Evolutionary conservation across 2,329 filamentous ascomycete genomes (phyloP).

Genomic region (Clonostachys solani): DNA sequence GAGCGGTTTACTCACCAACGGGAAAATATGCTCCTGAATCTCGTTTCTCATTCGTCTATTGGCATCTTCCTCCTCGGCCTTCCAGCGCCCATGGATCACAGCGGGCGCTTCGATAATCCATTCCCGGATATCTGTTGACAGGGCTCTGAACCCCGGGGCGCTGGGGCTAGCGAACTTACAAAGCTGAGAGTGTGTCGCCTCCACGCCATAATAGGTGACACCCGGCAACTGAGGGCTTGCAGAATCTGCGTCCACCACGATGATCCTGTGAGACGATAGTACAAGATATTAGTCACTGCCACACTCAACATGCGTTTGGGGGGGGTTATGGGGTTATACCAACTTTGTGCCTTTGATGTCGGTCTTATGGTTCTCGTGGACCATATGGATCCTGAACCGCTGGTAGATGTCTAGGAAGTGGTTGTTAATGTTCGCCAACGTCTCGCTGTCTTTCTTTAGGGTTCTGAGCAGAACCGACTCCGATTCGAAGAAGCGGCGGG

Average conservation of each 20-base stretch:
- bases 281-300: not conserved
- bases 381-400: constrained; percentile 71
- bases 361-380: constrained; percentile 69
- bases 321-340: constrained; percentile 7
- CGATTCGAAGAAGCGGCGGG: constrained; percentile 61
- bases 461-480: constrained; percentile 66
- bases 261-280: constrained; percentile 21
- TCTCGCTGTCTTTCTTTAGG: constrained; percentile 71
- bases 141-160: constrained; percentile 59
- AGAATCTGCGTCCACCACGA: constrained; percentile 67
- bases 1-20: constrained; percentile 5
- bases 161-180: constrained; percentile 64
- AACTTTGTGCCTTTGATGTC: constrained; percentile 59
- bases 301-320: not conserved
- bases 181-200: constrained; percentile 67
- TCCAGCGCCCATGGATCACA: constrained; percentile 54
- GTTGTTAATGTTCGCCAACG: constrained; percentile 68
- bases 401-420: constrained; percentile 69
- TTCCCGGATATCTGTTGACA: constrained; percentile 42
- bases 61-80: constrained; percentile 52
- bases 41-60: constrained; percentile 35
- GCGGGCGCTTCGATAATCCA: constrained; percentile 50
- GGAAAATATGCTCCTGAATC: constrained; percentile 35
- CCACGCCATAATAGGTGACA: constrained; percentile 70
- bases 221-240: constrained; percentile 66